Percentiles rank a stretch among this genome's conserved stretches.
Conservation (phyloP, 371 early-diverging fungal species). For the Haplosporangium sp. region DNA sequence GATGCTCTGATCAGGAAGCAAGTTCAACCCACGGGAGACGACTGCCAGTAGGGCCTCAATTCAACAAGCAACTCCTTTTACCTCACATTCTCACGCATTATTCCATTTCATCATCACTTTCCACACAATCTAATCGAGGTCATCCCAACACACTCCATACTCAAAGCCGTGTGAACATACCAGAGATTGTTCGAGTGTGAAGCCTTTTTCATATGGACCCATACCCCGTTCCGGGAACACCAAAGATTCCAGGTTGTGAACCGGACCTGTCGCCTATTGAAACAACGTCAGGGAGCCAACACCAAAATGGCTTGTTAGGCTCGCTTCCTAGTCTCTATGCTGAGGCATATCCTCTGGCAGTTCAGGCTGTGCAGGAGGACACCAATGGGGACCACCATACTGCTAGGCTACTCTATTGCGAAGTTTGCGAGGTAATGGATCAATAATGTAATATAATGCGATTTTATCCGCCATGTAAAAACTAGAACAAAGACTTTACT, state of each 20-base stretch:
- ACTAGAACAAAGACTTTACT: neutral
- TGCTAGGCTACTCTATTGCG: constrained; percentile 60
- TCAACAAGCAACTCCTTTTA: too few relatives aligned
- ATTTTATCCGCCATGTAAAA: neutral
- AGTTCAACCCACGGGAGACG: too few relatives aligned
- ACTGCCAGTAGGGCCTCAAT: too few relatives aligned
- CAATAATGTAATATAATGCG: neutral
- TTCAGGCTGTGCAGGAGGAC: constrained; percentile 65
- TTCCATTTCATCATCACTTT: too few relatives aligned
- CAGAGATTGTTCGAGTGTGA: neutral
- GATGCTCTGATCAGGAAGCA: too few relatives aligned
- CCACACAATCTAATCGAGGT: too few relatives aligned
- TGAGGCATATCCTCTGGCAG: constrained; percentile 61
- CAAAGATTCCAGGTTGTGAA: constrained; percentile 21
- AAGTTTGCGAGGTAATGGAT: constrained; percentile 60
- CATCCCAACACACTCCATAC: too few relatives aligned
- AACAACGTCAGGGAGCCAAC: neutral
- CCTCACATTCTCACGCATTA: too few relatives aligned
- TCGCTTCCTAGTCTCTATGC: constrained; percentile 53
- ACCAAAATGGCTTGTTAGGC: neutral
- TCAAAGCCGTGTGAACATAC: too few relatives aligned
- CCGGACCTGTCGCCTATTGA: constrained; percentile 32
- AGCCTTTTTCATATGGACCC: constrained; percentile 15
- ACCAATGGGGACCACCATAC: constrained; percentile 57
- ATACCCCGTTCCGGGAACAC: constrained; percentile 28